phyloP scores from a whole-genome alignment of 225 moss, liverwort and hornwort species.

The Takakia lepidozioides region DNA sequence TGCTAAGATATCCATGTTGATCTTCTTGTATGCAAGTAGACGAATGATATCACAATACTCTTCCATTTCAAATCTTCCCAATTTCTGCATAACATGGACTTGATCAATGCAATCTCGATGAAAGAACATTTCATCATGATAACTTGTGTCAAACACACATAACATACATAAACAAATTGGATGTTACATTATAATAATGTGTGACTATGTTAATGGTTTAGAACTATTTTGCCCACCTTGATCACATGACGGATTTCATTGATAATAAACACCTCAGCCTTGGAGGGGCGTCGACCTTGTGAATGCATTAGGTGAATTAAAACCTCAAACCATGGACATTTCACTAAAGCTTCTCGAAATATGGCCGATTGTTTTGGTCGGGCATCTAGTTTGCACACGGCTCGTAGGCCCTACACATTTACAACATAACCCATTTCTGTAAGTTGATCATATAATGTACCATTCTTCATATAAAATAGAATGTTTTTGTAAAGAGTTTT shows the following conservation, averaged over 20 bases:
- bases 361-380: too few species aligned
- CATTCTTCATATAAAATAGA: too few species aligned
- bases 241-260: not conserved
- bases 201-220: not conserved
- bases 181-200: not conserved
- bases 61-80: not conserved
- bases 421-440: too few species aligned
- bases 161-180: not conserved
- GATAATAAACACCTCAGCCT: not conserved
- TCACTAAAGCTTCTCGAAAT: not conserved
- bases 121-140: not conserved
- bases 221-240: not conserved
- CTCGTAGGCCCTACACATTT: too few species aligned
- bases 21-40: not conserved
- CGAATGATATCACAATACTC: not conserved
- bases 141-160: not conserved
- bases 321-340: slow-evolving; percentile 1
- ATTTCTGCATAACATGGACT: not conserved
- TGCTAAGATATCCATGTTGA: not conserved
- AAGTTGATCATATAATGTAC: too few species aligned
- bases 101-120: not conserved
- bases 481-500: too few species aligned
- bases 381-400: too few species aligned
- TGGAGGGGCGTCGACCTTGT: not conserved
- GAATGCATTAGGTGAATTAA: not conserved